Conservation (phyloP, 306 rosid species). For the Carpinus viminea region DNA sequence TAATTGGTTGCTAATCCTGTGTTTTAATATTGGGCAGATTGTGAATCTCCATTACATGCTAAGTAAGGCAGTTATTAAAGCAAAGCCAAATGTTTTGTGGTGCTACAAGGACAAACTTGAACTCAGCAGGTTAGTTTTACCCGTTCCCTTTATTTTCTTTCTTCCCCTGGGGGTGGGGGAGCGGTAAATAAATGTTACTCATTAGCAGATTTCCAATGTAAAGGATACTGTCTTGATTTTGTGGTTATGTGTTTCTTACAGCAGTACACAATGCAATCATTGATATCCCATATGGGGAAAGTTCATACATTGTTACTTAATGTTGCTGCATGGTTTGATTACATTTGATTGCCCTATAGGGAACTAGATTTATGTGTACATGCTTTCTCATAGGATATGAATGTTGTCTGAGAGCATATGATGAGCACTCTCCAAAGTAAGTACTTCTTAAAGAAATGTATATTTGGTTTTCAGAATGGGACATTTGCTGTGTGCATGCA, state of each 20-base stretch:
- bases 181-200: neutral
- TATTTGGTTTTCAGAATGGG: neutral
- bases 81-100: constrained; percentile 81
- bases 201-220: neutral
- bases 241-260: neutral
- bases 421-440: neutral
- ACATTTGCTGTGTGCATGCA: neutral
- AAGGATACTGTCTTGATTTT: neutral
- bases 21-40: constrained; percentile 46
- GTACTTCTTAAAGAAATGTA: neutral
- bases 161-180: neutral
- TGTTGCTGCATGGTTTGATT: neutral
- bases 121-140: constrained; percentile 65
- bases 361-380: too few species aligned
- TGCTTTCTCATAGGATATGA: neutral
- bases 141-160: neutral
- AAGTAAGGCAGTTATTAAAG: constrained; percentile 75
- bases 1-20: neutral
- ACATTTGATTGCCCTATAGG: too few species aligned
- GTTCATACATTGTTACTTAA: neutral
- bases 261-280: neutral
- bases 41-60: constrained; percentile 90
- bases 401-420: neutral
- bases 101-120: constrained; percentile 94
- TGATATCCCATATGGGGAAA: neutral